These are phyloP conservation scores for Stylonectria norvegica DNA, from an alignment of 2,329 filamentous ascomycete genomes.

Conservation along the genomic window DNA sequence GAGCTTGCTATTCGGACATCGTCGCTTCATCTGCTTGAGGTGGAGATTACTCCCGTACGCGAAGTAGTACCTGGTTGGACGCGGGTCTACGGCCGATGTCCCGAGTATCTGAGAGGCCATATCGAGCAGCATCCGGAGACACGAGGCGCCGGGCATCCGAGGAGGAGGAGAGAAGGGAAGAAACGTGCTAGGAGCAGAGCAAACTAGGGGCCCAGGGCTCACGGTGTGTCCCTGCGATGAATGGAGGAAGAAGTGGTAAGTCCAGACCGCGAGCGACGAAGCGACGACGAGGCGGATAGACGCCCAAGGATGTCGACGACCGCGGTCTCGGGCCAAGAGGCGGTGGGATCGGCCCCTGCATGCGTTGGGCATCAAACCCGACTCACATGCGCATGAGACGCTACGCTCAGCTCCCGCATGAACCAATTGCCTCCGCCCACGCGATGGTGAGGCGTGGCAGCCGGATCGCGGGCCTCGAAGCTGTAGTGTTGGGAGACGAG, in stretches of 20 bases:
- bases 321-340: no score
- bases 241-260: neutral
- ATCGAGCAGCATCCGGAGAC: conserved; percentile 19
- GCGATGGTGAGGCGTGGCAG: no score
- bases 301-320: no score
- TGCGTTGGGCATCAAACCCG: neutral
- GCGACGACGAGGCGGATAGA: neutral
- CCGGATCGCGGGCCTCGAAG: no score
- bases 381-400: no score
- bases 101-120: conserved; percentile 22
- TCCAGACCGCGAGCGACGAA: neutral
- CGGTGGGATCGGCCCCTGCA: neutral
- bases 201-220: neutral
- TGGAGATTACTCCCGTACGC: conserved; percentile 47
- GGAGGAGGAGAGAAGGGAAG: conserved; percentile 5
- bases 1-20: conserved; percentile 41
- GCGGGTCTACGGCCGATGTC: conserved; percentile 14
- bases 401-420: no score
- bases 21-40: conserved; percentile 41
- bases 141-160: conserved; percentile 24
- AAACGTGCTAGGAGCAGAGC: neutral
- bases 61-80: conserved; percentile 38
- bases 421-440: no score
- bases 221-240: neutral
- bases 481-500: no score